Conservation (phyloP, 1,284 basidiomycete genomes). For the Pascua sp. region DNA sequence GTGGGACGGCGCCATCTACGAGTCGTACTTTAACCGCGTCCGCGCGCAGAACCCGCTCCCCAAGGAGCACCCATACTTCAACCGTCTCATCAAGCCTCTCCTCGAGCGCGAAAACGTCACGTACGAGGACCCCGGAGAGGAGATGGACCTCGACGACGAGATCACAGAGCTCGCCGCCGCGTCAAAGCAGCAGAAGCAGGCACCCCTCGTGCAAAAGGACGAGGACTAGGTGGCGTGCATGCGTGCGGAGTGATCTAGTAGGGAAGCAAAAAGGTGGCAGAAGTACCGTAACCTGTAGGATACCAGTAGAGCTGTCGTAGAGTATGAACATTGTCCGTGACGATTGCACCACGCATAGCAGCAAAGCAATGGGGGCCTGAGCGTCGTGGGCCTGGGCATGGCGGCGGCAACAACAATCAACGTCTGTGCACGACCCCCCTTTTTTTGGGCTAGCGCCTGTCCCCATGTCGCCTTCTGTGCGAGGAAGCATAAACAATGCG, state of each 20-base stretch:
- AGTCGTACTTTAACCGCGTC: constrained; percentile 54
- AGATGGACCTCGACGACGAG: constrained; percentile 51
- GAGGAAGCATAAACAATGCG: background rate
- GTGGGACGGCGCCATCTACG: constrained; percentile 53
- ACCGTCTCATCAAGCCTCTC: constrained; percentile 56
- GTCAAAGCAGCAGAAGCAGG: constrained; percentile 5
- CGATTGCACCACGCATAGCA: too few species aligned
- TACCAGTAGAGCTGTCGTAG: background rate
- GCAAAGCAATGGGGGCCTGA: too few species aligned
- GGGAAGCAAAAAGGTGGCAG: background rate
- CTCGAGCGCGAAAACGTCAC: constrained; percentile 52
- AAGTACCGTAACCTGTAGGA: too few species aligned
- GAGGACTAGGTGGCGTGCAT: constrained; percentile 1
- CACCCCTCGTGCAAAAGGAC: background rate
- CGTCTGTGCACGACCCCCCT: background rate
- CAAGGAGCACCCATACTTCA: constrained; percentile 56
- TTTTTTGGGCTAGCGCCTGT: background rate
- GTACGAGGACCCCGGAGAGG: constrained; percentile 51
- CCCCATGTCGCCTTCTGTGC: too few species aligned
- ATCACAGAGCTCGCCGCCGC: constrained; percentile 32
- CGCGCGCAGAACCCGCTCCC: constrained; percentile 44
- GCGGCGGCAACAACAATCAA: background rate
- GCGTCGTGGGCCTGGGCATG: too few species aligned
- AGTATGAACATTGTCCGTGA: background rate
- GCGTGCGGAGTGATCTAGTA: background rate